Conservation (phyloP, 768 basidiomycete genomes). For the Boletellus sp. region DNA sequence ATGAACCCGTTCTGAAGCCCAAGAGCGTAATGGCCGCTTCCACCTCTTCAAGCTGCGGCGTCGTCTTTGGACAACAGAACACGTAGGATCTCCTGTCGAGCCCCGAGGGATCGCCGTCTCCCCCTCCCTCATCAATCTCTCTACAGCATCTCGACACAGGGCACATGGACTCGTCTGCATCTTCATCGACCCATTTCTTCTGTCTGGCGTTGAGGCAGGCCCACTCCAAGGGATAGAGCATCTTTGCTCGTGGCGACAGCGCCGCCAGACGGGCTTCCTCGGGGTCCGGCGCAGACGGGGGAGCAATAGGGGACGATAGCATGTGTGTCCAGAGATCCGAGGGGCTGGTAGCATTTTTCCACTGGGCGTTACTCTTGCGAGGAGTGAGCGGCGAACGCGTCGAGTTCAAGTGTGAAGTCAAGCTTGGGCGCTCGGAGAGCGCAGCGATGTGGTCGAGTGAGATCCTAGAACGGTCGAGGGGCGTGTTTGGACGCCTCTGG, state of each 20-base stretch:
- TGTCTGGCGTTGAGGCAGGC: conserved; percentile 55
- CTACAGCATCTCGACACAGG: conserved; percentile 2
- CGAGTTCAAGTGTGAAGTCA: conserved; percentile 7
- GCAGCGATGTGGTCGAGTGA: conserved; percentile 31
- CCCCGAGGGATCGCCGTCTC: conserved; percentile 5
- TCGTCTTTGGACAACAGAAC: background rate
- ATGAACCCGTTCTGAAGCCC: conserved; percentile 28
- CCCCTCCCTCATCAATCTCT: conserved; percentile 9
- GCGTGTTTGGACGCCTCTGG: conserved; percentile 8
- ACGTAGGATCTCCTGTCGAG: background rate
- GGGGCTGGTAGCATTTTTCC: conserved; percentile 6
- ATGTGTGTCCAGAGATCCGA: conserved; percentile 30
- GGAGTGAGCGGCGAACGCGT: conserved; percentile 25
- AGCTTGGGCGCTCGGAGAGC: conserved; percentile 28
- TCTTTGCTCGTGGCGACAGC: conserved; percentile 34
- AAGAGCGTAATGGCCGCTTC: conserved; percentile 37
- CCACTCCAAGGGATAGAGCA: conserved; percentile 64
- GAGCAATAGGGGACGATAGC: conserved; percentile 24
- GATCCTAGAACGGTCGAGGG: conserved; percentile 23
- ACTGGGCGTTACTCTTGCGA: conserved; percentile 17
- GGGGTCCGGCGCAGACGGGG: conserved; percentile 17
- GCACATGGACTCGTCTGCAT: conserved; percentile 13
- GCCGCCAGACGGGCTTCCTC: conserved; percentile 26
- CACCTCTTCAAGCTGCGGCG: conserved; percentile 30
- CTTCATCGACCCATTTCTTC: conserved; percentile 24